phyloP scores from a whole-genome alignment of 1,284 basidiomycete genomes.

The Neonothopanus nambi region DNA sequence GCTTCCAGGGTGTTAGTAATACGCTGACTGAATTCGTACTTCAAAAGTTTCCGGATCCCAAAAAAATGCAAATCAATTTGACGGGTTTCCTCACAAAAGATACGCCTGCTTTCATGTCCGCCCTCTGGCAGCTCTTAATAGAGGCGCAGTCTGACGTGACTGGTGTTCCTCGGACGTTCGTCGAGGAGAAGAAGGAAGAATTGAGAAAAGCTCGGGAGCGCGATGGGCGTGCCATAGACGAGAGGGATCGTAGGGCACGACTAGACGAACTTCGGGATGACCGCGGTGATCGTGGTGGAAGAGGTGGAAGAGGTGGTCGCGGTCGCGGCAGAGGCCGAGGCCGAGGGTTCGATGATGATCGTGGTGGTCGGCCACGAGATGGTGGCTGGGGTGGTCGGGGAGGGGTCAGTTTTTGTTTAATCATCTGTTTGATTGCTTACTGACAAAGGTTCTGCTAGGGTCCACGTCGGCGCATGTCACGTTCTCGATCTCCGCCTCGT shows the following conservation, averaged over 20 bases:
- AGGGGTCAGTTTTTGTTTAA: slow-evolving; percentile 8
- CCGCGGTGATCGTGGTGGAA: slow-evolving; percentile 49
- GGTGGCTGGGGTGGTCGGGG: slow-evolving; percentile 41
- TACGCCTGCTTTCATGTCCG: slow-evolving; percentile 84
- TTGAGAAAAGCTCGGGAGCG: slow-evolving; percentile 76
- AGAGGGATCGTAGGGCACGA: slow-evolving; percentile 65
- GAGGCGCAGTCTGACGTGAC: slow-evolving; percentile 89
- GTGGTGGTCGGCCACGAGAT: slow-evolving; percentile 37
- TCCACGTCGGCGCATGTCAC: slow-evolving; percentile 28
- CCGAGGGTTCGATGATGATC: slow-evolving; percentile 39
- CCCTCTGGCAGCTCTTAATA: slow-evolving; percentile 87
- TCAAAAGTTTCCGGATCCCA: slow-evolving; percentile 81
- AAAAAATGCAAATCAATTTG: slow-evolving; percentile 93
- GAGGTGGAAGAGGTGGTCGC: slow-evolving; percentile 47
- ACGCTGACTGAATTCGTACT: not conserved
- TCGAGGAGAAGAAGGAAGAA: slow-evolving; percentile 96
- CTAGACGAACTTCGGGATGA: slow-evolving; percentile 67
- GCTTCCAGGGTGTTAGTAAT: not conserved
- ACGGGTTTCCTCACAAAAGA: slow-evolving; percentile 87
- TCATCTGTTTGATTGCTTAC: slow-evolving; percentile 8
- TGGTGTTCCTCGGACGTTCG: slow-evolving; percentile 90
- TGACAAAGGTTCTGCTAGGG: slow-evolving; percentile 17
- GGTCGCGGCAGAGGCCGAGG: slow-evolving; percentile 47
- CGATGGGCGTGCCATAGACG: slow-evolving; percentile 68
- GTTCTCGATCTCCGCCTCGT: slow-evolving; percentile 31